Percentiles rank a stretch among this genome's conserved stretches.
Conservation (phyloP, 73 alveolate genomes). For the Paramecium sexaurelia region DNA sequence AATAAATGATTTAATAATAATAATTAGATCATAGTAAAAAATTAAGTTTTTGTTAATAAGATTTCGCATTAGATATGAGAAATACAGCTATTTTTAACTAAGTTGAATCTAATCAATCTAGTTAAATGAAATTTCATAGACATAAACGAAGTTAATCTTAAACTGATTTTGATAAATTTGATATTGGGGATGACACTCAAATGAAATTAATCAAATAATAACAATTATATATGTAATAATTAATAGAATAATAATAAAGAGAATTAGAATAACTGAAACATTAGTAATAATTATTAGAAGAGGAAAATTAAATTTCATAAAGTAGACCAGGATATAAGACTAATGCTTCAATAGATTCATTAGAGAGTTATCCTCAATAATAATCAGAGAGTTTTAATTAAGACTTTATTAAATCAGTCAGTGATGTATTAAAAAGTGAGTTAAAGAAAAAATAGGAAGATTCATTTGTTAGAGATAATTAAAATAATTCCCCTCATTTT, state of each 20-base stretch:
- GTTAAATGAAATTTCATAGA: not conserved
- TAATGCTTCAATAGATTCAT: not conserved
- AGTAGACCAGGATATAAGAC: conserved; percentile 2
- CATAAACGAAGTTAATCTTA: conserved; percentile 15
- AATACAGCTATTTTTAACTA: not conserved
- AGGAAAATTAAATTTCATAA: not conserved
- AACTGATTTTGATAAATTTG: conserved; percentile 5
- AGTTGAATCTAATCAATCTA: not conserved
- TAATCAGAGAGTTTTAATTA: not conserved
- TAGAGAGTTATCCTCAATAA: not conserved
- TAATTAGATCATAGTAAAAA: not conserved
- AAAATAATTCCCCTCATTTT: conserved; percentile 17
- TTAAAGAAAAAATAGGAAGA: not conserved
- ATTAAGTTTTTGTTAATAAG: not conserved
- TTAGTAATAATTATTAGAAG: not conserved
- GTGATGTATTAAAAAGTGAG: not conserved
- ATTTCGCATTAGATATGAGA: conserved; percentile 9
- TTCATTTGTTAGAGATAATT: not conserved
- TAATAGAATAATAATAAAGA: not conserved
- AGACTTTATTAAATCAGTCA: not conserved
- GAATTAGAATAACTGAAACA: not conserved
- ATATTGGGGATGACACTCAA: not conserved
- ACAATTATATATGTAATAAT: not conserved
- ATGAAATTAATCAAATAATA: not conserved
- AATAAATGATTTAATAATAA: not conserved